phyloP scores from a whole-genome alignment of 768 basidiomycete genomes.

The Serpula lacrymans region DNA sequence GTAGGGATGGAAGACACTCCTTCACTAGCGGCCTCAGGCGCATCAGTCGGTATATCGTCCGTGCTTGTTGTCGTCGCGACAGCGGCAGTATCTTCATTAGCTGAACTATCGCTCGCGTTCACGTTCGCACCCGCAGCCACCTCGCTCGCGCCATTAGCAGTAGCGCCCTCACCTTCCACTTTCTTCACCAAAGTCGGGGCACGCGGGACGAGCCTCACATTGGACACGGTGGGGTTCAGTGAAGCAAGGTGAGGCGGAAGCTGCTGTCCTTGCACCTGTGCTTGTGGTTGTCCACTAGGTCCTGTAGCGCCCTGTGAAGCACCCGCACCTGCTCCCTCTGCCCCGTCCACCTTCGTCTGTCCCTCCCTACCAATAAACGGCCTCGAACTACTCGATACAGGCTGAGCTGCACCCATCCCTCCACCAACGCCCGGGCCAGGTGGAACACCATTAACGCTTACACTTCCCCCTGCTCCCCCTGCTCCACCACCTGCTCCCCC shows the following conservation, averaged over 20 bases:
- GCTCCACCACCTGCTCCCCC: too few relatives aligned
- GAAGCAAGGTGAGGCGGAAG: conserved; percentile 30
- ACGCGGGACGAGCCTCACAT: conserved; percentile 25
- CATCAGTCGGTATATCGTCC: too few relatives aligned
- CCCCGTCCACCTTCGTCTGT: conserved; percentile 21
- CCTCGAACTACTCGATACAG: too few relatives aligned
- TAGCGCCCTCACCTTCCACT: conserved; percentile 10
- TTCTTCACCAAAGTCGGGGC: conserved; percentile 14
- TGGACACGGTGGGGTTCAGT: conserved; percentile 29
- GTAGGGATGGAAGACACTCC: conserved; percentile 1
- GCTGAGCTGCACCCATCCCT: too few relatives aligned
- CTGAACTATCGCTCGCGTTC: too few relatives aligned
- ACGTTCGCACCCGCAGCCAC: too few relatives aligned
- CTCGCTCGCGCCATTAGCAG: too few relatives aligned
- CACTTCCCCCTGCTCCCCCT: too few relatives aligned
- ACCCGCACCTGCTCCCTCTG: conserved; percentile 9
- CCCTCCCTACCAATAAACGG: too few relatives aligned
- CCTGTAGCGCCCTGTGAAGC: conserved; percentile 4
- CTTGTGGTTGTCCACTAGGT: conserved; percentile 11
- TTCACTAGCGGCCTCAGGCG: too few relatives aligned
- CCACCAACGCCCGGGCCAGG: too few relatives aligned
- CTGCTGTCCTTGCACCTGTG: conserved; percentile 25
- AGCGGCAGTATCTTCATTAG: conserved; percentile 22
- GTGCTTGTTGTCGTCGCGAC: conserved; percentile 13
- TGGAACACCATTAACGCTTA: too few relatives aligned